These are phyloP conservation scores for Neonectria sp. DNA, from an alignment of 2,329 filamentous ascomycete species.

Conservation along the genomic window DNA sequence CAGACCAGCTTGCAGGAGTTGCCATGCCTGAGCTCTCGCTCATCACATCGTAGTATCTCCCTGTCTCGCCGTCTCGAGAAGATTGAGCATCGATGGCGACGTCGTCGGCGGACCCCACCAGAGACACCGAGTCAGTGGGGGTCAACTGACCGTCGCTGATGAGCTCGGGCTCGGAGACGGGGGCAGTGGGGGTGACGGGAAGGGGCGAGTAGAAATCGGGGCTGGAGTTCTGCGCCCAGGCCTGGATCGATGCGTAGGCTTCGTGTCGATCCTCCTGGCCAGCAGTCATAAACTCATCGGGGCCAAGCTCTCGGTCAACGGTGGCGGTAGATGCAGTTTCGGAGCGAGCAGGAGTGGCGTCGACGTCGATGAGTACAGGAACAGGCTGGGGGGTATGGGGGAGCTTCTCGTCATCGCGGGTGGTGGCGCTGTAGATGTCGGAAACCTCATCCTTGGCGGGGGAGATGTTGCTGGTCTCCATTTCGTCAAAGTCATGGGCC, in stretches of 20 bases:
- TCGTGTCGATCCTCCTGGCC: constrained; percentile 63
- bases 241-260: constrained; percentile 74
- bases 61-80: constrained; percentile 54
- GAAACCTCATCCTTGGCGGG: constrained; percentile 66
- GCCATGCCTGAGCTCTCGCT: constrained; percentile 72
- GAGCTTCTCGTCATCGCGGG: constrained; percentile 52
- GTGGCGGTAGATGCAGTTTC: constrained; percentile 46
- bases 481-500: constrained; percentile 58
- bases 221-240: constrained; percentile 72
- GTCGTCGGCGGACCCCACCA: constrained; percentile 67
- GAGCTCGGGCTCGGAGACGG: constrained; percentile 67
- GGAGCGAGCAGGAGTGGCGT: constrained; percentile 37
- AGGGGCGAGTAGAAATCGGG: constrained; percentile 74
- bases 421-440: constrained; percentile 72
- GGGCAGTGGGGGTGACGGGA: constrained; percentile 64
- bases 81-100: constrained; percentile 60
- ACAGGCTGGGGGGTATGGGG: constrained; percentile 38
- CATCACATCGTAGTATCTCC: constrained; percentile 67
- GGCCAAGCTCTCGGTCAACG: constrained; percentile 54
- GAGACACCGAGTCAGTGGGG: constrained; percentile 71
- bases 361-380: constrained; percentile 54
- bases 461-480: constrained; percentile 59
- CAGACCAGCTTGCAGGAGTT: constrained; percentile 76
- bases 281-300: constrained; percentile 68
- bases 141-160: constrained; percentile 70